Percentiles rank a stretch among this genome's conserved stretches.
Conservation (phyloP, 495 filamentous ascomycete species). For the Daldinia caldariorum region DNA sequence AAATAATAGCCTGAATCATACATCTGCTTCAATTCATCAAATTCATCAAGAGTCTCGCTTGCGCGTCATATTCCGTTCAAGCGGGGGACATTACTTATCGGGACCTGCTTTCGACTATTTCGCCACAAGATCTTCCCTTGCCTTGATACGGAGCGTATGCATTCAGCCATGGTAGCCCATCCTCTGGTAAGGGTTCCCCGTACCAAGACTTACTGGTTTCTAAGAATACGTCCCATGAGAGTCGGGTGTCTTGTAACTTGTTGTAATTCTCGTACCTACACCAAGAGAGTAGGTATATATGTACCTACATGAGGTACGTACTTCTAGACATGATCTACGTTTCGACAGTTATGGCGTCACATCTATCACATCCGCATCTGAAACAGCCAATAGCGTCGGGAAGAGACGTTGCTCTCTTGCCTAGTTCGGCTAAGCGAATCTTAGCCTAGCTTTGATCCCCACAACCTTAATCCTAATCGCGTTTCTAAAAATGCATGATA, state of each 20-base stretch:
- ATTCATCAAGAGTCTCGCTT: not conserved
- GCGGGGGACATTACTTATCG: slow-evolving; percentile 17
- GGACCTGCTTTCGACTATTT: slow-evolving; percentile 18
- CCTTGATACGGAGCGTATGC: not conserved
- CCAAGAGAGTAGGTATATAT: too few relatives aligned
- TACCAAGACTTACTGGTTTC: slow-evolving; percentile 16
- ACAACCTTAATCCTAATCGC: slow-evolving; percentile 42
- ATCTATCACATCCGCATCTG: not conserved
- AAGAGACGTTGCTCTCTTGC: slow-evolving; percentile 30
- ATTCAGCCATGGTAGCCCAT: not conserved
- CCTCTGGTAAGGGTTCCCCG: slow-evolving; percentile 2
- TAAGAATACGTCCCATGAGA: slow-evolving; percentile 38
- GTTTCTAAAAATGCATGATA: slow-evolving; percentile 45
- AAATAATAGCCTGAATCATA: slow-evolving; percentile 38
- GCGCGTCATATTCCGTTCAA: slow-evolving; percentile 28
- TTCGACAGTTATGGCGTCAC: slow-evolving; percentile 42
- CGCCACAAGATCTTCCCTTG: slow-evolving; percentile 21
- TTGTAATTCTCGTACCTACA: slow-evolving; percentile 8
- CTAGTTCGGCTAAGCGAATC: slow-evolving; percentile 13
- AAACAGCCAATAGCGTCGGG: slow-evolving; percentile 24
- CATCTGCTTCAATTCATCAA: not conserved
- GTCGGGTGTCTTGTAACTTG: slow-evolving; percentile 12
- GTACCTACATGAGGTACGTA: slow-evolving; percentile 14
- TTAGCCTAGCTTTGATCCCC: slow-evolving; percentile 23
- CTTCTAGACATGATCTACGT: slow-evolving; percentile 2